phyloP scores from a whole-genome alignment of 176 grass and related monocot species.

The Hsuehochloa calcarea region DNA sequence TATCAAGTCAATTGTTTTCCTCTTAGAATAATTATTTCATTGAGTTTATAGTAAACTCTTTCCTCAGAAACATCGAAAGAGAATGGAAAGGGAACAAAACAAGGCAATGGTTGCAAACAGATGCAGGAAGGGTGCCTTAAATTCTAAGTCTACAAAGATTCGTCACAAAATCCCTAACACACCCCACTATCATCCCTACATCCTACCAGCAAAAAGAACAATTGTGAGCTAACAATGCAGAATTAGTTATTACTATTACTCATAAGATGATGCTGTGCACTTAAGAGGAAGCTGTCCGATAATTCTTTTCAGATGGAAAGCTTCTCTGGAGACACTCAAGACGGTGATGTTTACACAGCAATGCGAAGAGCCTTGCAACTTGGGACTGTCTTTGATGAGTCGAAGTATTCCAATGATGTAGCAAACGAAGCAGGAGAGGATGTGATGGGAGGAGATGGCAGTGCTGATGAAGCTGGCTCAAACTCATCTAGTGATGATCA shows the following conservation, averaged over 20 bases:
- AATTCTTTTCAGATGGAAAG: neutral
- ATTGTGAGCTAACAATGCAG: neutral
- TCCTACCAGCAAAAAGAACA: neutral
- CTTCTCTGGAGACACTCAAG: neutral
- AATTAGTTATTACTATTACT: neutral
- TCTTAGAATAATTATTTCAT: neutral
- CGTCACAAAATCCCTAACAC: neutral
- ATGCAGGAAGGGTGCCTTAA: neutral
- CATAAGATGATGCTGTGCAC: neutral
- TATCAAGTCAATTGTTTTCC: neutral
- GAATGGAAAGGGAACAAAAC: neutral
- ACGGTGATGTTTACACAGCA: neutral
- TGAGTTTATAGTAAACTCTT: neutral
- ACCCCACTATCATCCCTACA: neutral
- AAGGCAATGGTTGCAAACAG: neutral
- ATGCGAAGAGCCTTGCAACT: constrained; percentile 24
- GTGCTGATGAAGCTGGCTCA: neutral
- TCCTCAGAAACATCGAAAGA: constrained; percentile 28
- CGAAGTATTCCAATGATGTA: neutral
- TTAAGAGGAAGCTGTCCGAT: neutral
- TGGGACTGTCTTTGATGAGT: constrained; percentile 5
- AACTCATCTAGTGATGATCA: neutral
- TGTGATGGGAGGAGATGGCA: neutral
- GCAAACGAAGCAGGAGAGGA: neutral
- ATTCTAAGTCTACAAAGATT: neutral